phyloP scores from a whole-genome alignment of 106 monocot species.

The Alisma plantagoaquatica region DNA sequence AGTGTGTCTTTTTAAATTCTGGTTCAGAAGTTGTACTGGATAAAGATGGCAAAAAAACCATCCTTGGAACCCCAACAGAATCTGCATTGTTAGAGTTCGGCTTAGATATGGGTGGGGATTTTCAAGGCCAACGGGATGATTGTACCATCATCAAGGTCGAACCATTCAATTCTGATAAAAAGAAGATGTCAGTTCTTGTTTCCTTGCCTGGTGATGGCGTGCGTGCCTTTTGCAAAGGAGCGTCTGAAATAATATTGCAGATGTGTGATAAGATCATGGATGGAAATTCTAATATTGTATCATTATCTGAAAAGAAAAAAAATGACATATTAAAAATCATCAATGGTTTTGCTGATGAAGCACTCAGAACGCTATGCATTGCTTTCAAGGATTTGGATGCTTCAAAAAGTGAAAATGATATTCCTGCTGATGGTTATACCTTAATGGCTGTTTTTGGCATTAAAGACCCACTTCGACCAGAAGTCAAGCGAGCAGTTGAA shows the following conservation, averaged over 20 bases:
- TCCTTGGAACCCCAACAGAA: slow-evolving; percentile 94
- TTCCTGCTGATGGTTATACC: slow-evolving; percentile 69
- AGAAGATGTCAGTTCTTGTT: slow-evolving; percentile 87
- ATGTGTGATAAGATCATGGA: slow-evolving; percentile 71
- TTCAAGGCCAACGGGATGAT: slow-evolving; percentile 26
- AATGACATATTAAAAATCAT: slow-evolving; percentile 40
- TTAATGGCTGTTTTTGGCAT: slow-evolving; percentile 86
- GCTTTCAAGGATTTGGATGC: slow-evolving; percentile 60
- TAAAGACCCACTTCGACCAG: slow-evolving; percentile 90
- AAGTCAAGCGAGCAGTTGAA: slow-evolving; percentile 76
- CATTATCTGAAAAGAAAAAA: slow-evolving; percentile 39
- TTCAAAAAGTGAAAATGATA: slow-evolving; percentile 25
- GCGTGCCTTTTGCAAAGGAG: slow-evolving; percentile 83
- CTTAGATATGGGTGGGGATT: slow-evolving; percentile 45
- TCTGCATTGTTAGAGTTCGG: slow-evolving; percentile 83
- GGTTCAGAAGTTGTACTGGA: slow-evolving; percentile 68
- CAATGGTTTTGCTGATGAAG: slow-evolving; percentile 63
- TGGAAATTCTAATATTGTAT: slow-evolving; percentile 31
- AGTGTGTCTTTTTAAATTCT: slow-evolving; percentile 72
- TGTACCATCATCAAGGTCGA: slow-evolving; percentile 71
- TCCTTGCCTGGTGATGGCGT: slow-evolving; percentile 39
- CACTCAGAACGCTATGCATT: slow-evolving; percentile 81
- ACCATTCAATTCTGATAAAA: slow-evolving; percentile 90
- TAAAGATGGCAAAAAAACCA: slow-evolving; percentile 45
- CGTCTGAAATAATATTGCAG: slow-evolving; percentile 75